phyloP scores from a whole-genome alignment of 1,139 yeast species.

The Nakaseomyces glabratus region DNA sequence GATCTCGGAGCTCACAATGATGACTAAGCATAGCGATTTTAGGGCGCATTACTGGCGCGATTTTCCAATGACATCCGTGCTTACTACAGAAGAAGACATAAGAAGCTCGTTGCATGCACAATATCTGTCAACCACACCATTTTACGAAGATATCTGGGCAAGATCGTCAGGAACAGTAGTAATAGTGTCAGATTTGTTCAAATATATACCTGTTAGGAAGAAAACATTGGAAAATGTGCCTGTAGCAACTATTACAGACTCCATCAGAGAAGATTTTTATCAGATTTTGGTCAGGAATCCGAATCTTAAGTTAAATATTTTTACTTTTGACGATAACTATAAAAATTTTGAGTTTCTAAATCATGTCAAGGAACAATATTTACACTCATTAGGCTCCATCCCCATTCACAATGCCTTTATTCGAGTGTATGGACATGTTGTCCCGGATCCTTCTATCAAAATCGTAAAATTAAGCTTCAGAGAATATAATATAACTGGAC shows the following conservation, averaged over 20 bases:
- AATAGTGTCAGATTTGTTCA: slow-evolving; percentile 41
- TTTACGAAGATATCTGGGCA: neutral
- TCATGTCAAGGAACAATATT: neutral
- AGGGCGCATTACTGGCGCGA: slow-evolving; percentile 7
- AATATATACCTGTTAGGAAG: slow-evolving; percentile 51
- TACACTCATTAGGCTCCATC: too few species aligned
- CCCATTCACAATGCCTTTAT: neutral
- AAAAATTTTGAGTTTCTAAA: neutral
- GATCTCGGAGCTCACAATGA: slow-evolving; percentile 33
- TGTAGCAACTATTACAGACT: slow-evolving; percentile 26
- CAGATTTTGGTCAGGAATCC: slow-evolving; percentile 33
- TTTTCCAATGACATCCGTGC: neutral
- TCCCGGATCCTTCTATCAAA: slow-evolving; percentile 17
- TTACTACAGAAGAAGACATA: neutral
- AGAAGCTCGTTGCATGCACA: neutral
- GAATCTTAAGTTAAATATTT: slow-evolving; percentile 11
- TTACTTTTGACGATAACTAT: neutral
- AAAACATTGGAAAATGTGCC: slow-evolving; percentile 20
- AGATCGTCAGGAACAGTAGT: slow-evolving; percentile 44
- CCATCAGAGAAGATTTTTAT: slow-evolving; percentile 33
- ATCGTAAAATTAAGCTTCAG: slow-evolving; percentile 22
- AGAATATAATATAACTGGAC: slow-evolving; percentile 28
- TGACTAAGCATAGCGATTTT: slow-evolving; percentile 32
- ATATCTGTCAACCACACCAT: neutral
- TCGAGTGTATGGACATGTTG: slow-evolving; percentile 15